A percentile compares a stretch with the other conserved stretches of the same genome.
Conservation (phyloP, 768 basidiomycete genomes). For the Leccinum obscurum region DNA sequence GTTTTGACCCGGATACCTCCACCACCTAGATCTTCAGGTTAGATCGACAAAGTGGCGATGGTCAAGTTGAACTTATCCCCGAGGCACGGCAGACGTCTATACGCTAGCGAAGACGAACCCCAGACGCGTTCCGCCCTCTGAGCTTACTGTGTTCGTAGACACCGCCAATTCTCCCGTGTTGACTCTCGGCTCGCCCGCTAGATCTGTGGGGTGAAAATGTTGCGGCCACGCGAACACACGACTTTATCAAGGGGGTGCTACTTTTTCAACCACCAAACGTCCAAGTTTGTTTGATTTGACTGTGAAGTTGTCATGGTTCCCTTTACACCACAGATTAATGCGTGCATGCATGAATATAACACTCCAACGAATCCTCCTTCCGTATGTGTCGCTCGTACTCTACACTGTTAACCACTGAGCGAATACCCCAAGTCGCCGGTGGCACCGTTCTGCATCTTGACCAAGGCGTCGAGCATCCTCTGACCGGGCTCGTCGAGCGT, state of each 20-base stretch:
- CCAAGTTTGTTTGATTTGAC: background rate
- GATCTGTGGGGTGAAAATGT: background rate
- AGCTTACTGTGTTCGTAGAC: background rate
- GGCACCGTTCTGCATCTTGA: conserved; percentile 49
- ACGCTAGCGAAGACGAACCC: background rate
- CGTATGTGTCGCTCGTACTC: background rate
- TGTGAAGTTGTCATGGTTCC: background rate
- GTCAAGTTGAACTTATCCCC: no score
- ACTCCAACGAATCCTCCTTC: background rate
- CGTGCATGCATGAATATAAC: background rate
- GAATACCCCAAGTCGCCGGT: conserved; percentile 53
- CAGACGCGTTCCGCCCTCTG: background rate
- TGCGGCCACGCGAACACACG: background rate
- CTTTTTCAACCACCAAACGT: background rate
- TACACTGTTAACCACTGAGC: conserved; percentile 33
- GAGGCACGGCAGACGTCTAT: no score
- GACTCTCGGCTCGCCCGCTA: background rate
- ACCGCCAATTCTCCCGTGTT: background rate
- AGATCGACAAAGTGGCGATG: no score
- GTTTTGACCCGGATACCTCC: background rate
- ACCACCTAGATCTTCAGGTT: background rate
- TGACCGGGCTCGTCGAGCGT: conserved; percentile 46
- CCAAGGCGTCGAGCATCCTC: conserved; percentile 59
- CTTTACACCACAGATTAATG: background rate
- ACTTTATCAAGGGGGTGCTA: conserved; percentile 4